Evolutionary conservation across 2,329 filamentous ascomycete species (phyloP).

Genomic region (Pezizomycotina sp.): DNA sequence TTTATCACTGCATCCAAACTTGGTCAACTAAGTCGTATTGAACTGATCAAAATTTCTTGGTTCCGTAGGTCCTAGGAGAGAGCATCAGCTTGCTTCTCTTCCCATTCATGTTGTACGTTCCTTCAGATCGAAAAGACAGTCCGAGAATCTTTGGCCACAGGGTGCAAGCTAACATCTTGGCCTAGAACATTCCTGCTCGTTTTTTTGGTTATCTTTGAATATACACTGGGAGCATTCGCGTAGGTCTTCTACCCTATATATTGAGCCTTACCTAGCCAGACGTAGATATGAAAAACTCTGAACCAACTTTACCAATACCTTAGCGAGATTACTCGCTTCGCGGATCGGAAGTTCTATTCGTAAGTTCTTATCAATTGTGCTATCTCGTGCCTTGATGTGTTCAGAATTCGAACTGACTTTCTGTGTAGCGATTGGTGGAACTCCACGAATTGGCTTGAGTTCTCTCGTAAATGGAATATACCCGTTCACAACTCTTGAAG

Average conservation of each 20-base stretch:
- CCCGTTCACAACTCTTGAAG: constrained; percentile 90
- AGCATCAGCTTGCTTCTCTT: constrained; percentile 83
- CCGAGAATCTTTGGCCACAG: no score
- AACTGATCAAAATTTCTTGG: no score
- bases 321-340: constrained; percentile 89
- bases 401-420: not conserved
- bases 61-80: constrained; percentile 77
- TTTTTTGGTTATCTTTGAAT: constrained; percentile 97
- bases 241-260: no score
- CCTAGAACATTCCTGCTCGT: constrained; percentile 47
- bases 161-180: not conserved
- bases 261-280: no score
- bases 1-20: no score
- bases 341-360: constrained; percentile 81
- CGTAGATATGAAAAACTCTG: no score
- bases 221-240: constrained; percentile 81
- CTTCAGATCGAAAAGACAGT: no score
- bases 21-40: no score
- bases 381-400: constrained; percentile 35
- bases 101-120: constrained; percentile 88
- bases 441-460: constrained; percentile 82
- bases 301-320: no score
- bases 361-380: constrained; percentile 46
- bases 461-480: constrained; percentile 93
- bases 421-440: constrained; percentile 34